Base-by-base conservation (phyloP, 345 rosid genomes). In the Adansonia digitata region DNA sequence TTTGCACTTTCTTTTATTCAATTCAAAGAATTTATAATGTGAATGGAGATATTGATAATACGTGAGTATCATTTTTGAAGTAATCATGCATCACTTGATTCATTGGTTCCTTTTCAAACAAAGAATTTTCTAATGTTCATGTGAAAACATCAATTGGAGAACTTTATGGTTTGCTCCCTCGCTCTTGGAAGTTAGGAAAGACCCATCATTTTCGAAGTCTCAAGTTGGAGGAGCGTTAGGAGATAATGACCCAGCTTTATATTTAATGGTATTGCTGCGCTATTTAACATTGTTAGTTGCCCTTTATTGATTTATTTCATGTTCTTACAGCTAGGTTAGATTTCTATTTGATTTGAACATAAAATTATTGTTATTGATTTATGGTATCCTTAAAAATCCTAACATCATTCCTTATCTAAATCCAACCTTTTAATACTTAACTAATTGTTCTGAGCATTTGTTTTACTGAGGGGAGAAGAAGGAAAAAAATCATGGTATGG, bases 131-230 rank as follows among this genome's bases (percentile, higher is more conserved):
- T n/a, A n/a, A n/a, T n/a, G n/a, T n/a, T n/a, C n/a, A n/a, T n/a
- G n/a, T n/a, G n/a, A n/a, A n/a, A n/a, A n/a, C 75, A 92, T 92
- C 81, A 85, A 92, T 76, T 90, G 97, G 95, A 94, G 92, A n/a
- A n/a, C n/a, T n/a, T 81, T 88, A 92, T 79, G 97, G 97, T 46
- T 76, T 94, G 85, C 97, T 92, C 84, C 97, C 97, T 43, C 97
- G n/a, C n/a, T n/a, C n/a, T n/a, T n/a, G n/a, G n/a, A 91, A 76
- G 92, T 98, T 80, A 92, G 96, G 98, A 97, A 94, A 82, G 97
- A 94, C 79, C 96, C 97, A 62, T 76, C 97, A 66, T 73, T 83
- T 8, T 88, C 95, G 10, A 91, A 94, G 72, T 20, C 84, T 75
- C 94, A 92, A 67, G 95, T 91, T 77, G 97, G 90, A 75, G 95